These are phyloP conservation scores for Amaranthus tricolor DNA, from an alignment of 179 eudicot species.

Conservation along the genomic window DNA sequence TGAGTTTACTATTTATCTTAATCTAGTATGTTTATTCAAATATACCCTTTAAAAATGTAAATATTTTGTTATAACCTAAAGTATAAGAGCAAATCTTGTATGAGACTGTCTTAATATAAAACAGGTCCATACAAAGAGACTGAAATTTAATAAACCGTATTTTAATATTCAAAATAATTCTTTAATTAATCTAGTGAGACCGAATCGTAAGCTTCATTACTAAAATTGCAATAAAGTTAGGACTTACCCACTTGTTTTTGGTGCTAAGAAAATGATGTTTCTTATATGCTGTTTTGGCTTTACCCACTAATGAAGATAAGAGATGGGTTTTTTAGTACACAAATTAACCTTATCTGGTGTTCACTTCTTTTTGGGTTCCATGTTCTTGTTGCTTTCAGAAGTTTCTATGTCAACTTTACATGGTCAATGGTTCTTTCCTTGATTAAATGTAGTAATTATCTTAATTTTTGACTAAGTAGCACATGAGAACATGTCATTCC, in stretches of 20 bases:
- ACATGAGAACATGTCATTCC: constrained; percentile 6
- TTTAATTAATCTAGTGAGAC: too few species aligned
- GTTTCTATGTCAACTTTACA: not conserved
- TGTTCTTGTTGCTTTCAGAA: not conserved
- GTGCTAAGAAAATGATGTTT: constrained; percentile 13
- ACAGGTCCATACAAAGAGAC: too few species aligned
- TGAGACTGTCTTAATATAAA: too few species aligned
- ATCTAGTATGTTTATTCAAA: too few species aligned
- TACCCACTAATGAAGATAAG: not conserved
- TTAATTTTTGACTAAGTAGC: not conserved
- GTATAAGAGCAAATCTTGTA: too few species aligned
- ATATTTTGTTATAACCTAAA: not conserved
- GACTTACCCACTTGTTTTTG: not conserved
- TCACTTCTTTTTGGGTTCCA: not conserved
- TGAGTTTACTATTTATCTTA: not conserved
- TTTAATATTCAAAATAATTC: too few species aligned
- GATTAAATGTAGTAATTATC: not conserved
- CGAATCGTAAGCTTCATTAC: too few species aligned
- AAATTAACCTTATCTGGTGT: not conserved
- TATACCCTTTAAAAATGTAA: not conserved
- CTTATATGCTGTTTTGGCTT: constrained; percentile 7
- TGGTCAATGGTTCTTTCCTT: not conserved
- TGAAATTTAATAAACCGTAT: too few species aligned
- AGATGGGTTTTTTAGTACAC: not conserved
- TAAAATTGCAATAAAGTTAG: constrained; percentile 2